Conservation (phyloP, 768 basidiomycete species). For the Tephrocybe rancida region DNA sequence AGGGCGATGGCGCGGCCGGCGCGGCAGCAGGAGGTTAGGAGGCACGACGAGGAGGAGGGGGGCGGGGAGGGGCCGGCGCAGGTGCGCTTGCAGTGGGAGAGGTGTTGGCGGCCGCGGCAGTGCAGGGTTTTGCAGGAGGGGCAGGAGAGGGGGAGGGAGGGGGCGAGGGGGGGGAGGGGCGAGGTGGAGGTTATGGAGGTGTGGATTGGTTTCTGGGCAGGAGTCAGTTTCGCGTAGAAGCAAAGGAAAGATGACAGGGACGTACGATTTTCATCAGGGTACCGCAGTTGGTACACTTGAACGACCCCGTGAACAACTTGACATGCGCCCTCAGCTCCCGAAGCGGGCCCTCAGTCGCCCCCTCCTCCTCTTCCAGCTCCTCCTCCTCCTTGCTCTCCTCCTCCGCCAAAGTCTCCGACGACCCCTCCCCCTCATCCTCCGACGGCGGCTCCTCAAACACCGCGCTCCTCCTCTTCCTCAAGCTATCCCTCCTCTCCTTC, state of each 20-base stretch:
- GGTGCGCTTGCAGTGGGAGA: conserved; percentile 3
- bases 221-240: neutral
- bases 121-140: conserved; percentile 5
- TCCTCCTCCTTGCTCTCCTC: neutral
- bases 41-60: no score
- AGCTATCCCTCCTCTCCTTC: no score
- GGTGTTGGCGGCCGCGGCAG: conserved; percentile 15
- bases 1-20: conserved; percentile 15
- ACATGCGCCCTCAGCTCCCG: conserved; percentile 3
- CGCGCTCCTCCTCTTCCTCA: neutral
- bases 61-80: neutral
- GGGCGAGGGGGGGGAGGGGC: neutral
- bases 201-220: conserved; percentile 4
- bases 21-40: conserved; percentile 14
- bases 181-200: neutral
- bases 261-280: conserved; percentile 4
- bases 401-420: neutral
- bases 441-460: neutral
- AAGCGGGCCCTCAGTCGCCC: neutral
- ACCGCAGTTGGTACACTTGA: conserved; percentile 8
- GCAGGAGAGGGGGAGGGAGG: conserved; percentile 14
- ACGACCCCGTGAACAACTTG: conserved; percentile 3
- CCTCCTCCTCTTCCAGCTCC: neutral
- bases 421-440: neutral
- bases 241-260: neutral